A percentile compares a stretch with the other conserved stretches of the same genome.
These are phyloP conservation scores for Luffa acutangula DNA, from an alignment of 306 rosid species.

Conservation along the genomic window DNA sequence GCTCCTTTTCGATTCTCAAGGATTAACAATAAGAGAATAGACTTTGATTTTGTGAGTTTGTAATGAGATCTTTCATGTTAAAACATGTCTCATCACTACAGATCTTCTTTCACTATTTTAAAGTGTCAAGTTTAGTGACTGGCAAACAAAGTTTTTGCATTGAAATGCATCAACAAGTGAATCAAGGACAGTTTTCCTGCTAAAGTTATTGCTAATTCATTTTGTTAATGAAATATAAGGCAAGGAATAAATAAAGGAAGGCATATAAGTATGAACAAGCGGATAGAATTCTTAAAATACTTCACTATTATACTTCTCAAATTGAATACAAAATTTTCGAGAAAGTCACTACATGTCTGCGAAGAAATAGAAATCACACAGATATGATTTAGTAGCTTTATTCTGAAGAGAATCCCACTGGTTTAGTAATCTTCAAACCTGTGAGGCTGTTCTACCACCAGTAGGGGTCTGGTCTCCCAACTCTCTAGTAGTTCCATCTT, in stretches of 20 bases:
- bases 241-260: neutral
- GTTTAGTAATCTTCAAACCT: neutral
- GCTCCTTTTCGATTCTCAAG: neutral
- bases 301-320: neutral
- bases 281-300: neutral
- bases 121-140: neutral
- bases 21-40: neutral
- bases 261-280: neutral
- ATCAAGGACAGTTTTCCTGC: neutral
- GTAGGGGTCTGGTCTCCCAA: neutral
- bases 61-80: neutral
- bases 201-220: neutral
- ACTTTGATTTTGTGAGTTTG: neutral
- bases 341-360: neutral
- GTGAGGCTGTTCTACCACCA: neutral
- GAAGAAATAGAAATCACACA: neutral
- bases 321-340: neutral
- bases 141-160: neutral
- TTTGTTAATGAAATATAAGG: neutral
- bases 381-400: neutral
- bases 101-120: neutral
- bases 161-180: neutral
- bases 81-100: no score
- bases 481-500: constrained; percentile 21
- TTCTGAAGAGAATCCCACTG: neutral